Evolutionary conservation across 2,329 filamentous ascomycete genomes (phyloP).

Genomic region (Cadophora luteo-olivacea): DNA sequence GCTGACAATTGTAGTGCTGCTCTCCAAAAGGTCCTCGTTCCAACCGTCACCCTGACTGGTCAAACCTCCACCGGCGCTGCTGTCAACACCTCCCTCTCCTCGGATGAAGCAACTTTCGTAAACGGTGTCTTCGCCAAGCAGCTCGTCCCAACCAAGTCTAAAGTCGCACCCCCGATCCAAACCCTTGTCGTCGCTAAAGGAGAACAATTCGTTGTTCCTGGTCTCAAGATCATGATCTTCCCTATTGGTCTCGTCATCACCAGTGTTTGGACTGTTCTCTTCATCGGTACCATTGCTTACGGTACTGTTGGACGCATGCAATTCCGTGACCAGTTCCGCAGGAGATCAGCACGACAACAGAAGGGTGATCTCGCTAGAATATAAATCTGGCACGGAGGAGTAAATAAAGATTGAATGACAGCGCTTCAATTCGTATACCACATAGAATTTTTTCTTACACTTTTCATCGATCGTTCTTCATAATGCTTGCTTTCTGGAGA

Average conservation of each 20-base stretch:
- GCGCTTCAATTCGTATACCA: conserved; percentile 18
- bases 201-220: conserved; percentile 70
- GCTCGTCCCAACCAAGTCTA: conserved; percentile 35
- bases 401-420: conserved; percentile 16
- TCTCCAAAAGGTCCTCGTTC: conserved; percentile 69
- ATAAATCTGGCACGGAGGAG: conserved; percentile 24
- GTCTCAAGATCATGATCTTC: conserved; percentile 71
- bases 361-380: conserved; percentile 45
- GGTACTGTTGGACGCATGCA: conserved; percentile 72
- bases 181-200: conserved; percentile 45
- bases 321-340: conserved; percentile 68
- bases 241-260: conserved; percentile 74
- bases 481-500: conserved; percentile 15
- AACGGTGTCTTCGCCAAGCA: conserved; percentile 70
- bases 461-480: not conserved
- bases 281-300: conserved; percentile 62
- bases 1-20: conserved; percentile 43
- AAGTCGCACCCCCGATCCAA: conserved; percentile 43
- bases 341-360: conserved; percentile 52
- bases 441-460: conserved; percentile 4
- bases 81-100: conserved; percentile 69
- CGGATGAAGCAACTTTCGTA: conserved; percentile 74
- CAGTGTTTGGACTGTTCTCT: conserved; percentile 64
- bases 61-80: conserved; percentile 55
- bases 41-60: conserved; percentile 71